Evolutionary conservation across 768 basidiomycete species (phyloP).

Genomic region (Lepiota venenata): DNA sequence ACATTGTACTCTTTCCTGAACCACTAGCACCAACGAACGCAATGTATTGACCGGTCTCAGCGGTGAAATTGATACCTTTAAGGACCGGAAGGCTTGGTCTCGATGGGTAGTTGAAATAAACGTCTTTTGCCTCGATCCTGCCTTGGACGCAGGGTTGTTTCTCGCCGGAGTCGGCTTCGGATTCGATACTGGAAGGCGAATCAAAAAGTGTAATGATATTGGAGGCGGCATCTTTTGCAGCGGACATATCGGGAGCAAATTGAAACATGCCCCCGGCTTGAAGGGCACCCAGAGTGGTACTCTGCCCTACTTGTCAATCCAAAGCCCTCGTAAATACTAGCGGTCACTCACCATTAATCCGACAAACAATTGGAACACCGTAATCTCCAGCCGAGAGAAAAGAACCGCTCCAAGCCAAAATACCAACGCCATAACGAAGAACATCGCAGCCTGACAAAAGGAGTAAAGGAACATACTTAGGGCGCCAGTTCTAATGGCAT

Average conservation of each 20-base stretch:
- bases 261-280: constrained; percentile 75
- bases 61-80: constrained; percentile 56
- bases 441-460: constrained; percentile 62
- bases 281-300: constrained; percentile 59
- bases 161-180: constrained; percentile 56
- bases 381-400: constrained; percentile 44
- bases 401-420: constrained; percentile 67
- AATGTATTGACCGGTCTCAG: constrained; percentile 66
- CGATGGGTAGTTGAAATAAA: constrained; percentile 82
- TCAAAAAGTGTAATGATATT: constrained; percentile 70
- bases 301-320: constrained; percentile 29
- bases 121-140: constrained; percentile 39
- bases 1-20: constrained; percentile 70
- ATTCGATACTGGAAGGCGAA: constrained; percentile 63
- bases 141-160: constrained; percentile 5
- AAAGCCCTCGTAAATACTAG: background rate
- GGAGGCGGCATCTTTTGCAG: constrained; percentile 65
- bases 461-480: constrained; percentile 58
- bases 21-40: constrained; percentile 73
- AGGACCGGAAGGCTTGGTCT: constrained; percentile 73
- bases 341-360: constrained; percentile 56
- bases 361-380: constrained; percentile 64
- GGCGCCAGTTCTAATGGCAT: constrained; percentile 52
- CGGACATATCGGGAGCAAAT: constrained; percentile 78
- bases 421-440: constrained; percentile 72